These are phyloP conservation scores for Microbotryum silenes-acaulis DNA, from an alignment of 1,284 basidiomycete species.

Conservation along the genomic window DNA sequence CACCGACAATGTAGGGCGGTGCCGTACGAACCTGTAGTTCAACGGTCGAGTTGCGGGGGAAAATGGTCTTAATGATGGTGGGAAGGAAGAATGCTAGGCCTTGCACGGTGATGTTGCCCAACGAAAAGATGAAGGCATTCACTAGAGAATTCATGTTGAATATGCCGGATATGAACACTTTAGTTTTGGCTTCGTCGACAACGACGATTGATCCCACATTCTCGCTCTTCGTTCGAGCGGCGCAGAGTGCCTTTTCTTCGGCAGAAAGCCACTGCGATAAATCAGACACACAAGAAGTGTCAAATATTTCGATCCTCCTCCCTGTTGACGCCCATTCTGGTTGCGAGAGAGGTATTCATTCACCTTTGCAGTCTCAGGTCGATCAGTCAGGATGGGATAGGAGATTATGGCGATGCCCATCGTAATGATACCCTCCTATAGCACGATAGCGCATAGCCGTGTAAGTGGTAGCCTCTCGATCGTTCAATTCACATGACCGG, in stretches of 20 bases:
- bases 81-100: conserved; percentile 39
- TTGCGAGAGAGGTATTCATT: too few species aligned
- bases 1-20: conserved; percentile 39
- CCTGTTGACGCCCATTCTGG: too few species aligned
- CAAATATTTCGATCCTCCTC: too few species aligned
- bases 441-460: conserved; percentile 19
- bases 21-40: conserved; percentile 38
- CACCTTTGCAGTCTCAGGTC: conserved; percentile 36
- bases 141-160: conserved; percentile 28
- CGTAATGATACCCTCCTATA: conserved; percentile 42
- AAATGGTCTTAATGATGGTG: conserved; percentile 40
- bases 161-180: conserved; percentile 34
- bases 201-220: conserved; percentile 38
- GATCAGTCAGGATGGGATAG: conserved; percentile 39
- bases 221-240: conserved; percentile 39
- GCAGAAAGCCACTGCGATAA: conserved; percentile 35
- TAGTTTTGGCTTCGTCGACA: conserved; percentile 34
- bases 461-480: too few species aligned
- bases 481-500: too few species aligned
- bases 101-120: conserved; percentile 42
- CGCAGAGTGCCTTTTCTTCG: conserved; percentile 37
- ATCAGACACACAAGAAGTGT: too few species aligned
- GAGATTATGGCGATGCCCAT: conserved; percentile 37
- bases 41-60: conserved; percentile 38
- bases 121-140: conserved; percentile 39